Percentiles rank a stretch among this genome's conserved stretches.
Evolutionary conservation across 768 basidiomycete species (phyloP).

Genomic region (Asterophora lycoperdoides): DNA sequence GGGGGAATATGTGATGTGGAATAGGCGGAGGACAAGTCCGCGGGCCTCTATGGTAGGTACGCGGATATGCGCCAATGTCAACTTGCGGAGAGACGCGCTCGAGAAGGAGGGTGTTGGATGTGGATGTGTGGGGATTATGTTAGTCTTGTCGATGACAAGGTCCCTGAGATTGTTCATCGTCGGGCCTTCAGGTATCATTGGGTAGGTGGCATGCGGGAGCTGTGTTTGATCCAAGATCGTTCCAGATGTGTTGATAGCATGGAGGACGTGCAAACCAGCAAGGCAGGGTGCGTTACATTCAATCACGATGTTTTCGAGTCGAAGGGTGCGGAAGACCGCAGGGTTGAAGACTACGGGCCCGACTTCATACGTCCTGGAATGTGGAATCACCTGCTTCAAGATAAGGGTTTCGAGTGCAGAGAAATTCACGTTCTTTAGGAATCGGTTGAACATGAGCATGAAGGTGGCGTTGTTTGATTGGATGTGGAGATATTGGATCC

Average conservation of each 20-base stretch:
- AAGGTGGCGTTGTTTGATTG: slow-evolving; percentile 3
- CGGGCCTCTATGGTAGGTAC: background rate
- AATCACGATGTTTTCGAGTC: slow-evolving; percentile 3
- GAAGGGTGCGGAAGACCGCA: background rate
- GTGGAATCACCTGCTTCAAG: slow-evolving; percentile 3
- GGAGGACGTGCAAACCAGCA: background rate
- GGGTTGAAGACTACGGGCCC: slow-evolving; percentile 9
- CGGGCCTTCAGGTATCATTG: slow-evolving; percentile 5
- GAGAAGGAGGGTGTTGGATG: slow-evolving; percentile 6
- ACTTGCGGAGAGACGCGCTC: background rate
- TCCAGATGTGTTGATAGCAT: slow-evolving; percentile 6
- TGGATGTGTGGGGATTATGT: background rate
- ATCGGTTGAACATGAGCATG: background rate
- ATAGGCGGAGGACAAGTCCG: background rate
- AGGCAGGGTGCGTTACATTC: slow-evolving; percentile 9
- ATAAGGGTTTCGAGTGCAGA: background rate
- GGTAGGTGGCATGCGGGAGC: slow-evolving; percentile 10
- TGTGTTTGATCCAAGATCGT: slow-evolving; percentile 10
- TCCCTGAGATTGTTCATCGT: slow-evolving; percentile 1
- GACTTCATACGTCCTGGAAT: background rate
- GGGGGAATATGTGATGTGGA: slow-evolving; percentile 1
- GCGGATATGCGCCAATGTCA: background rate
- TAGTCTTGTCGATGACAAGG: slow-evolving; percentile 1
- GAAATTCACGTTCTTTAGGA: background rate
- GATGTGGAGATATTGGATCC: background rate